A percentile compares a stretch with the other conserved stretches of the same genome.
These are phyloP conservation scores for Kwoniella botswanensis DNA, from an alignment of 768 basidiomycete genomes.

Conservation along the genomic window DNA sequence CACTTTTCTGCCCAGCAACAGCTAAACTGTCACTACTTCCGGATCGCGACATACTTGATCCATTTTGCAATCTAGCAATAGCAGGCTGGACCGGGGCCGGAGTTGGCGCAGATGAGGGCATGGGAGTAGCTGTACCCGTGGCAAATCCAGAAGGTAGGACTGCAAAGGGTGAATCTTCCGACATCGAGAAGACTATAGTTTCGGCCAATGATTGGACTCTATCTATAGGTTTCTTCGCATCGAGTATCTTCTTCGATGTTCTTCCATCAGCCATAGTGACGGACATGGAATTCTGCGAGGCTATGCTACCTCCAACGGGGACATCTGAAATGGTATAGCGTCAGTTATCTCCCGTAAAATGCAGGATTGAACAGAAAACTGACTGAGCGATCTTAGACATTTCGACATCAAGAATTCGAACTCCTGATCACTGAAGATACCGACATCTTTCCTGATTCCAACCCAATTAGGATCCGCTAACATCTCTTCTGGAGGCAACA, in stretches of 20 bases:
- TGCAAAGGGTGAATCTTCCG: constrained; percentile 67
- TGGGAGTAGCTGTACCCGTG: constrained; percentile 61
- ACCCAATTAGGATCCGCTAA: constrained; percentile 47
- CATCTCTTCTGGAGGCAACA: constrained; percentile 34
- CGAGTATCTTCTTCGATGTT: constrained; percentile 73
- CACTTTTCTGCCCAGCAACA: constrained; percentile 49
- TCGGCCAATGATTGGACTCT: constrained; percentile 72
- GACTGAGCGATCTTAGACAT: constrained; percentile 66
- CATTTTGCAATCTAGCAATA: constrained; percentile 53
- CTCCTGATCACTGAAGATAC: constrained; percentile 79
- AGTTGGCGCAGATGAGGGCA: constrained; percentile 55
- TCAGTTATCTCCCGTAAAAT: not conserved
- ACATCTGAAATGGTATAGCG: constrained; percentile 38
- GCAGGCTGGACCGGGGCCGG: constrained; percentile 47
- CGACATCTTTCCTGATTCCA: constrained; percentile 63
- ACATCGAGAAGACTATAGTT: constrained; percentile 89
- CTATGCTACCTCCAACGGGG: constrained; percentile 57
- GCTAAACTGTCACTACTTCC: constrained; percentile 53
- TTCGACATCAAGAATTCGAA: constrained; percentile 88
- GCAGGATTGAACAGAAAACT: constrained; percentile 13
- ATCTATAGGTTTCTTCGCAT: constrained; percentile 61
- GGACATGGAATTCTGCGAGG: constrained; percentile 48
- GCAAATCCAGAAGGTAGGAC: constrained; percentile 67
- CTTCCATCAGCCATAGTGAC: constrained; percentile 66
- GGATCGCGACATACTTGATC: constrained; percentile 63